Conservation (phyloP, 2,329 filamentous ascomycete genomes). For the Apiospora aurea region DNA sequence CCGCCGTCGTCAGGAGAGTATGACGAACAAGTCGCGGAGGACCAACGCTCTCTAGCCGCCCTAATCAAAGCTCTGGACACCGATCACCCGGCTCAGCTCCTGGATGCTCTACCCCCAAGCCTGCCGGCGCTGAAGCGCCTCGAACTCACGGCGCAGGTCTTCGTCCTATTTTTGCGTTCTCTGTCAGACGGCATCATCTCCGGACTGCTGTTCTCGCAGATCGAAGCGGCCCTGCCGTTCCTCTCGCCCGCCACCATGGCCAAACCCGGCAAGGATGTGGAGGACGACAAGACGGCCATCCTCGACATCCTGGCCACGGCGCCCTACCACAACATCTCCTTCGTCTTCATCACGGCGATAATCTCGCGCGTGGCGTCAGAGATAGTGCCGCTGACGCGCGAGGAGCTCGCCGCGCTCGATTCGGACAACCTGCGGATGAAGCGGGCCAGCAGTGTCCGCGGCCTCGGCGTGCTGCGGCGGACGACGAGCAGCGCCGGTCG, state of each 20-base stretch:
- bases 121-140: slow-evolving; percentile 71
- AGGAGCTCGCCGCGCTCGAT: slow-evolving; percentile 1
- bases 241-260: slow-evolving; percentile 36
- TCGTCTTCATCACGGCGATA: slow-evolving; percentile 85
- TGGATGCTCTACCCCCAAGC: slow-evolving; percentile 67
- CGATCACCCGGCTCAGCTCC: slow-evolving; percentile 61
- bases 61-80: slow-evolving; percentile 76
- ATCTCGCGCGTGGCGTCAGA: slow-evolving; percentile 63
- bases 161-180: slow-evolving; percentile 77
- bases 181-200: slow-evolving; percentile 83
- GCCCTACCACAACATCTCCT: slow-evolving; percentile 85
- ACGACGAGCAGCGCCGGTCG: slow-evolving; percentile 41
- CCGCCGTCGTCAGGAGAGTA: slow-evolving; percentile 20
- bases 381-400: slow-evolving; percentile 38
- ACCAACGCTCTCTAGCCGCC: slow-evolving; percentile 39
- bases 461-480: slow-evolving; percentile 49
- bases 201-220: slow-evolving; percentile 70
- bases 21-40: slow-evolving; percentile 34
- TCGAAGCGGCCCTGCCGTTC: slow-evolving; percentile 64
- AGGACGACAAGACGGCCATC: slow-evolving; percentile 59
- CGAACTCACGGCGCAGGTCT: slow-evolving; percentile 74
- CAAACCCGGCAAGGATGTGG: slow-evolving; percentile 34
- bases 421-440: slow-evolving; percentile 27
- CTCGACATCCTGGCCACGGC: slow-evolving; percentile 77
- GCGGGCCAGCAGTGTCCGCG: slow-evolving; percentile 39